A percentile compares a stretch with the other conserved stretches of the same genome.
Evolutionary conservation across 176 grass and related monocot genomes (phyloP).

Genomic region (Puccinellia tenuiflora): DNA sequence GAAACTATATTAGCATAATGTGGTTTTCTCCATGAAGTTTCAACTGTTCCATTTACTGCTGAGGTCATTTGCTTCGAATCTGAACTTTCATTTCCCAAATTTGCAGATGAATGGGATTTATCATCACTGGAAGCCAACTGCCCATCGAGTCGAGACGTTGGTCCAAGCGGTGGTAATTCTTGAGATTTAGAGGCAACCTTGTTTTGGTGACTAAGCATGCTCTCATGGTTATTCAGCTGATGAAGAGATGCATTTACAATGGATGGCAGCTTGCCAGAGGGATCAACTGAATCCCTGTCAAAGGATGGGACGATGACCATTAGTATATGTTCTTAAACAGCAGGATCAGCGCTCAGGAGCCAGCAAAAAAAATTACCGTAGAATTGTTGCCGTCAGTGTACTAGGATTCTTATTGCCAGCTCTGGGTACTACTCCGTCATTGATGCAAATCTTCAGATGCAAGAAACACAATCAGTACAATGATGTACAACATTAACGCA

Average conservation of each 20-base stretch:
- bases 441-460: slow-evolving; percentile 20
- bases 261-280: slow-evolving; percentile 31
- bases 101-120: slow-evolving; percentile 14
- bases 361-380: slow-evolving; percentile 30
- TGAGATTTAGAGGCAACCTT: neutral
- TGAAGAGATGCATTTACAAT: slow-evolving; percentile 7
- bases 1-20: slow-evolving; percentile 38
- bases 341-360: slow-evolving; percentile 10
- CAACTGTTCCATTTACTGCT: slow-evolving; percentile 28
- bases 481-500: neutral
- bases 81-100: slow-evolving; percentile 21
- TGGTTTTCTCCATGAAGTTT: slow-evolving; percentile 18
- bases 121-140: slow-evolving; percentile 27
- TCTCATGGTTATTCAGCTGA: slow-evolving; percentile 15
- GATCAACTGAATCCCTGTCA: slow-evolving; percentile 30
- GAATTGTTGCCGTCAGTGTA: slow-evolving; percentile 1
- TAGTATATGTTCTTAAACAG: neutral
- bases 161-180: slow-evolving; percentile 25
- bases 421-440: slow-evolving; percentile 16
- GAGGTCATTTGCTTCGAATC: slow-evolving; percentile 23
- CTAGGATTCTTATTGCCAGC: slow-evolving; percentile 26
- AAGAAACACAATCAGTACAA: slow-evolving; percentile 26
- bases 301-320: slow-evolving; percentile 10
- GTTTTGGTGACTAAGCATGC: slow-evolving; percentile 16
- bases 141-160: neutral